Conservation (phyloP, 768 basidiomycete genomes). For the Suillus variegatus region DNA sequence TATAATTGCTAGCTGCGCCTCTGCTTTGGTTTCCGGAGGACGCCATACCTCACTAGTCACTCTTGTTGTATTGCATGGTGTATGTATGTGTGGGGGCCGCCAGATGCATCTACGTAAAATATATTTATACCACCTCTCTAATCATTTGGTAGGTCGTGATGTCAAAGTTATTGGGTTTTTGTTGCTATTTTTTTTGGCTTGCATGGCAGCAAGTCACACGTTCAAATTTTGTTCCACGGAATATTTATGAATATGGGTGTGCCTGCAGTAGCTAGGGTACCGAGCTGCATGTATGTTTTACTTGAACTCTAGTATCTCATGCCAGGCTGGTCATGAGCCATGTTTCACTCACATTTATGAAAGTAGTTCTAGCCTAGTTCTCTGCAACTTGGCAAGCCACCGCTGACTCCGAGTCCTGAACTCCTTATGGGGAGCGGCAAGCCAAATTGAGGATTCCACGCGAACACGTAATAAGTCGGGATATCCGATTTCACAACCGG, state of each 20-base stretch:
- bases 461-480: too few species aligned
- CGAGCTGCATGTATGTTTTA: background rate
- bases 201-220: background rate
- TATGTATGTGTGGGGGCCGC: constrained; percentile 4
- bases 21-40: constrained; percentile 2
- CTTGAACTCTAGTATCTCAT: background rate
- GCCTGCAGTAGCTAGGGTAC: background rate
- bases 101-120: constrained; percentile 8
- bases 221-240: background rate
- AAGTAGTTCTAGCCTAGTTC: too few species aligned
- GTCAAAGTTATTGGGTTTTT: background rate
- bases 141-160: background rate
- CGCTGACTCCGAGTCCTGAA: too few species aligned
- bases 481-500: too few species aligned
- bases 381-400: background rate
- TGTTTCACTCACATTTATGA: background rate
- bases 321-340: background rate
- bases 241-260: background rate
- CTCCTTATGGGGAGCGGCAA: too few species aligned
- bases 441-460: too few species aligned
- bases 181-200: background rate
- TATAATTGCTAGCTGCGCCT: constrained; percentile 6
- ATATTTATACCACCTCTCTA: constrained; percentile 7
- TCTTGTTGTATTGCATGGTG: constrained; percentile 8
- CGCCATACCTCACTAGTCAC: constrained; percentile 5